phyloP scores from a whole-genome alignment of 352 stramenopile species.

The Phytophthora niederhauseri region DNA sequence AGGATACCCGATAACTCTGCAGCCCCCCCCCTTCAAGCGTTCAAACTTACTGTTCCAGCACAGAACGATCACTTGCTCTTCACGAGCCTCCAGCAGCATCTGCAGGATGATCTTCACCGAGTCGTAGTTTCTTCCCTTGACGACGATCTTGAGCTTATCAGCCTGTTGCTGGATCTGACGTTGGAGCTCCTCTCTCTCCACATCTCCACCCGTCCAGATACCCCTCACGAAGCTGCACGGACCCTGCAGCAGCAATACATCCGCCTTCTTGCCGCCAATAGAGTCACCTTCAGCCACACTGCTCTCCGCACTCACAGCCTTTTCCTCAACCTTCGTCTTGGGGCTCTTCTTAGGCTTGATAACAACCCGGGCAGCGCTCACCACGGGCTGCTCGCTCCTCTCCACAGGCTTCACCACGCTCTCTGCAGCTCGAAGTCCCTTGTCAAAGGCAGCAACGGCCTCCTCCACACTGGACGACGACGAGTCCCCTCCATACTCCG shows the following conservation, averaged over 20 bases:
- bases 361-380: constrained; percentile 3
- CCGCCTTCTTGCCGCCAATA: background rate
- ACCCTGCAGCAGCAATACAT: constrained; percentile 32
- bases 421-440: background rate
- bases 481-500: constrained; percentile 36
- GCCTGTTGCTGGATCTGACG: constrained; percentile 18
- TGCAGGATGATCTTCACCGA: constrained; percentile 28
- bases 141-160: constrained; percentile 21
- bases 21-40: background rate
- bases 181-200: constrained; percentile 16
- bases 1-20: background rate
- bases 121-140: constrained; percentile 18
- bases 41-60: constrained; percentile 38
- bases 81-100: constrained; percentile 19
- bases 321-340: background rate
- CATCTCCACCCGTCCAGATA: constrained; percentile 28
- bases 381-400: background rate
- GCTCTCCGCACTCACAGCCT: background rate
- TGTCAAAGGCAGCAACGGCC: constrained; percentile 4
- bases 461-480: constrained; percentile 17
- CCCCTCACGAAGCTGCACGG: constrained; percentile 41
- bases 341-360: constrained; percentile 10
- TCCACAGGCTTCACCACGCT: background rate
- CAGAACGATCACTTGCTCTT: constrained; percentile 42
- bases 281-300: background rate